phyloP scores from a whole-genome alignment of 2,329 filamentous ascomycete species.

The Mycosphaerella sp. region DNA sequence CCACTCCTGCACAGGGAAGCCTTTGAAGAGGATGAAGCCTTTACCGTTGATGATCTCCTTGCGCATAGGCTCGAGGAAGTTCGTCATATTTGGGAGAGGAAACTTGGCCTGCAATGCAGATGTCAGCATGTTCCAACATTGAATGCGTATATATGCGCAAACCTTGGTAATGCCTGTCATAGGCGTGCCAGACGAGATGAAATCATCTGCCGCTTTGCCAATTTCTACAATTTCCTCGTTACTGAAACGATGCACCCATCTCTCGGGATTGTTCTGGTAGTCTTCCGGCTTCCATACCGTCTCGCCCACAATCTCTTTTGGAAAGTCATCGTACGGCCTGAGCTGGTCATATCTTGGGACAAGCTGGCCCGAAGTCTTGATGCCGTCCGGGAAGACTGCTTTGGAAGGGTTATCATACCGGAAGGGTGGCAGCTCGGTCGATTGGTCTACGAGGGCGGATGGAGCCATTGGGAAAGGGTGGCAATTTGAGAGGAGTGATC shows the following conservation, averaged over 20 bases:
- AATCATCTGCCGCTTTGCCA: slow-evolving; percentile 59
- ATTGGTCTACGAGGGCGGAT: slow-evolving; percentile 19
- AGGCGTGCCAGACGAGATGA: slow-evolving; percentile 58
- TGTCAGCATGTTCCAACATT: not conserved
- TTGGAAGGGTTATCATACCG: slow-evolving; percentile 36
- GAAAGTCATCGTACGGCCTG: slow-evolving; percentile 63
- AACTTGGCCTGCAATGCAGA: slow-evolving; percentile 48
- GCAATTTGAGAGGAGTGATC: slow-evolving; percentile 33
- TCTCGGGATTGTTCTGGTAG: slow-evolving; percentile 56
- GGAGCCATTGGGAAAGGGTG: slow-evolving; percentile 18
- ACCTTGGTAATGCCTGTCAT: slow-evolving; percentile 65
- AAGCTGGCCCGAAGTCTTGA: slow-evolving; percentile 67
- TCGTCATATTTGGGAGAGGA: slow-evolving; percentile 51
- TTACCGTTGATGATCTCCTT: slow-evolving; percentile 73
- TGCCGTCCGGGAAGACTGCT: slow-evolving; percentile 57
- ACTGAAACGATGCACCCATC: slow-evolving; percentile 68
- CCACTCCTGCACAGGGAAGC: slow-evolving; percentile 72
- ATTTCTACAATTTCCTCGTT: slow-evolving; percentile 62
- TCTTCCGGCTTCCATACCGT: slow-evolving; percentile 68
- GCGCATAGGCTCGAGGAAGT: slow-evolving; percentile 51
- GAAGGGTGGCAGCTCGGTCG: slow-evolving; percentile 15
- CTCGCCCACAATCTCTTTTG: slow-evolving; percentile 61
- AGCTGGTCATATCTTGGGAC: slow-evolving; percentile 60
- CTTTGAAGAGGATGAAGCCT: slow-evolving; percentile 85
- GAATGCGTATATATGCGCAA: not conserved